Evolutionary conservation across 345 rosid species (phyloP), one percentile per base, ranked within the genome.

Genomic region (Combretum micranthum): DNA sequence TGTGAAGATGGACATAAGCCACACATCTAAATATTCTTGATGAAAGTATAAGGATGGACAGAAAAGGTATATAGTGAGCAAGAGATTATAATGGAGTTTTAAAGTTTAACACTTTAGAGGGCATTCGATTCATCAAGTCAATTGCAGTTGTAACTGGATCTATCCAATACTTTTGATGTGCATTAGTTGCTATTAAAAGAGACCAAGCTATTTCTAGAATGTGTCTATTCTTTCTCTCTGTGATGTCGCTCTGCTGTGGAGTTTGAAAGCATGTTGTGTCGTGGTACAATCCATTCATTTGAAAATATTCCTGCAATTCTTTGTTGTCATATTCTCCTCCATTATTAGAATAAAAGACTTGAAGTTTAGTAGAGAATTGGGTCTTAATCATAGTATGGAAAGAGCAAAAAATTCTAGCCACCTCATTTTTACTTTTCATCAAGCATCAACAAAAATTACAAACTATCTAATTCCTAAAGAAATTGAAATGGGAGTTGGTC

Each of bases 401-500:
- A 1, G 26, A 17, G 3, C 12, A 12, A 53, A 53, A 53, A 9
- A 53, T 20, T 17, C 42, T 37, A 19, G 20, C 11, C 37, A 53
- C 56, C 15, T 9, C 13, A 11, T 20, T 13, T 53, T 53, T 53
- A 53, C 21, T 17, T 22, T 53, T 53, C 26, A 53, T 17, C 56
- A 53, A 21, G 26, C 56, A 22, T 53, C 56, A 9, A 53, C 56
- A 53, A 26, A 53, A 20, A 20, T n/a, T 12, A 53, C 56, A 53
- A 53, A 21, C 56, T 37, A 53, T 9, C 56, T 7, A 53, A 53
- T 26, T 20, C 56, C 26, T 7, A 12, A 53, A 20, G 26, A 17
- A 53, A 20, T 53, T 12, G 56, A 20, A 20, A 53, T 53, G 42
- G 23, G 56, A 9, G 32, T 12, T 7, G 56, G 37, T 21, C 42